phyloP scores from a whole-genome alignment of 2,329 filamentous ascomycete species.

The Trichoderma sp. region DNA sequence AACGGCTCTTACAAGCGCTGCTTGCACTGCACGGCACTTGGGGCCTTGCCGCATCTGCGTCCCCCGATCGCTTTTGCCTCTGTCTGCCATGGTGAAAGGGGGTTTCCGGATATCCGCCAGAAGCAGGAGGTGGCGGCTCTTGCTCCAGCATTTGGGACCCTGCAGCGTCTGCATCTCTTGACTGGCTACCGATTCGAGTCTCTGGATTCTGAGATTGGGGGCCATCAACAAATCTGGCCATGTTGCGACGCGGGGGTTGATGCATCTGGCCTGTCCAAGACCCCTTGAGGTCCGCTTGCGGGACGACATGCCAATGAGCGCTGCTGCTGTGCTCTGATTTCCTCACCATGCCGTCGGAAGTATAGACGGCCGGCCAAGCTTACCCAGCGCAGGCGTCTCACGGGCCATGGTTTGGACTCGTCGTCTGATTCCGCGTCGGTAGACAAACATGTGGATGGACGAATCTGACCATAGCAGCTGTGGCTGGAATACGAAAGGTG shows the following conservation, averaged over 20 bases:
- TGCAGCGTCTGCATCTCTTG: neutral
- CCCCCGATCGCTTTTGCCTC: neutral
- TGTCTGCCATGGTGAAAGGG: neutral
- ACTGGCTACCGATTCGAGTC: neutral
- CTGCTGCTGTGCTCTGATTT: neutral
- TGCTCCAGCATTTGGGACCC: neutral
- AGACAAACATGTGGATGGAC: neutral
- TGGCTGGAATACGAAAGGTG: conserved; percentile 16
- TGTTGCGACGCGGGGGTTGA: neutral
- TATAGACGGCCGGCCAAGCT: conserved; percentile 5
- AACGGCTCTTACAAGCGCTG: neutral
- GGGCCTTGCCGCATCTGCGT: neutral
- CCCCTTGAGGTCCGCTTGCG: conserved; percentile 1
- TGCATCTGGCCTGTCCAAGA: neutral
- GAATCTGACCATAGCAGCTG: conserved; percentile 5
- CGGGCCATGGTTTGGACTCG: conserved; percentile 1
- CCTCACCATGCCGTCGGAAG: neutral
- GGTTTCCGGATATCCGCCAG: conserved; percentile 13
- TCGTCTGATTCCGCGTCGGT: neutral
- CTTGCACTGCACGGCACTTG: conserved; percentile 6
- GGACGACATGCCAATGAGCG: conserved; percentile 2
- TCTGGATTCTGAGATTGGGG: conserved; percentile 1
- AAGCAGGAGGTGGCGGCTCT: neutral
- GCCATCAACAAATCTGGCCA: neutral
- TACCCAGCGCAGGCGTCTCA: neutral